Conservation (phyloP, 208 protist species). For the Porcisia deanei region DNA sequence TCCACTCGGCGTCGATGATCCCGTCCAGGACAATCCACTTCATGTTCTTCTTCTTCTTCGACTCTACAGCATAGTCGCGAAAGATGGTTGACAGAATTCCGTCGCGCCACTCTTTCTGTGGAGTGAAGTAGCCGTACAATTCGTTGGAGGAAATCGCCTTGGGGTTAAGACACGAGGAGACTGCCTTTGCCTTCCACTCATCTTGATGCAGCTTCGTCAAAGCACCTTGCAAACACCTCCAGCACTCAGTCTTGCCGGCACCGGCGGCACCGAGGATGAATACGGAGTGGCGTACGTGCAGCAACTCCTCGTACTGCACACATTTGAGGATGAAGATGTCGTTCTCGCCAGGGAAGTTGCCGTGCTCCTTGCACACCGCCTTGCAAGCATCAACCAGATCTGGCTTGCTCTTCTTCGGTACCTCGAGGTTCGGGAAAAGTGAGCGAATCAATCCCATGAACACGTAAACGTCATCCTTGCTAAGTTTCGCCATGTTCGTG, state of each 20-base stretch:
- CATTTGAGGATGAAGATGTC: conserved; percentile 98
- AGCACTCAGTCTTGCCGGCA: conserved; percentile 96
- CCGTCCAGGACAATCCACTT: conserved; percentile 99
- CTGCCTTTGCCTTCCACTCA: conserved; percentile 93
- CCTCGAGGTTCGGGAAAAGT: conserved; percentile 96
- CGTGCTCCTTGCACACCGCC: conserved; percentile 84
- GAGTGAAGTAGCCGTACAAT: conserved; percentile 98
- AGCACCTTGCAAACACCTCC: conserved; percentile 94
- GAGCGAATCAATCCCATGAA: conserved; percentile 98
- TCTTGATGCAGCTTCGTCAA: conserved; percentile 91
- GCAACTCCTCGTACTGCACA: conserved; percentile 98
- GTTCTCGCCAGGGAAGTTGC: conserved; percentile 96
- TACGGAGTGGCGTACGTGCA: conserved; percentile 98
- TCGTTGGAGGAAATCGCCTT: conserved; percentile 99
- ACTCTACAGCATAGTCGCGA: conserved; percentile 95
- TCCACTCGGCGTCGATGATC: conserved; percentile 99
- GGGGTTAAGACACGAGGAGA: conserved; percentile 95
- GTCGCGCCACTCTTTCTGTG: conserved; percentile 98
- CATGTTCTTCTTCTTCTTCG: conserved; percentile 94
- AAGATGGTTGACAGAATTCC: conserved; percentile 96
- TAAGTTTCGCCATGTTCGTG: conserved; percentile 98
- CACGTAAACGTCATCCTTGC: conserved; percentile 97
- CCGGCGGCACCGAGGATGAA: conserved; percentile 98
- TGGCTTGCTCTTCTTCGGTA: conserved; percentile 94
- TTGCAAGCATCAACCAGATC: conserved; percentile 92